phyloP scores from a whole-genome alignment of 495 filamentous ascomycete species.

The Penicillium dipodomyicola region DNA sequence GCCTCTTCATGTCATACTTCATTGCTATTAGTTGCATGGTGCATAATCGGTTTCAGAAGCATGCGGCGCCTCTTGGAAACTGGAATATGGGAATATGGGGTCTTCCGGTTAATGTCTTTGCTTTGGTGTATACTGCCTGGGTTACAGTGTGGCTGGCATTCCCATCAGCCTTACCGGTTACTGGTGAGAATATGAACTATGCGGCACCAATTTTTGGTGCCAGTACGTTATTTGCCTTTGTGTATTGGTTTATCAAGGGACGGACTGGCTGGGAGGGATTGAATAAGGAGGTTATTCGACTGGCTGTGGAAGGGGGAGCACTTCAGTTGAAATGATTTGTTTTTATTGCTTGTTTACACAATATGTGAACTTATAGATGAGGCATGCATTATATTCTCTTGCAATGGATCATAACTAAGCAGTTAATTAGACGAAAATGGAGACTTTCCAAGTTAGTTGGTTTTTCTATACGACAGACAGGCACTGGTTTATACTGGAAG shows the following conservation, averaged over 20 bases:
- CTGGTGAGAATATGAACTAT: conserved; percentile 30
- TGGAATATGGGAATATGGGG: conserved; percentile 28
- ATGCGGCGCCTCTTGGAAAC: conserved; percentile 10
- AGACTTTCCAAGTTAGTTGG: too few species aligned
- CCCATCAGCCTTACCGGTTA: conserved; percentile 25
- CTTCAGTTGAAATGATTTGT: conserved; percentile 15
- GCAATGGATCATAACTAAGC: neutral
- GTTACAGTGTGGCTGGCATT: conserved; percentile 28
- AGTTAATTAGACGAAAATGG: neutral
- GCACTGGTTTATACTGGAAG: too few species aligned
- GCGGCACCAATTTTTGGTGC: conserved; percentile 23
- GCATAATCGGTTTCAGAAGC: conserved; percentile 24
- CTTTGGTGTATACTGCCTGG: conserved; percentile 24
- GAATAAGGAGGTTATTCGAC: conserved; percentile 18
- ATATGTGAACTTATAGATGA: neutral
- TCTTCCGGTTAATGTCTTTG: conserved; percentile 25
- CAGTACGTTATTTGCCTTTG: conserved; percentile 23
- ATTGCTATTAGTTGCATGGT: conserved; percentile 42
- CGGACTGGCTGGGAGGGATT: conserved; percentile 22
- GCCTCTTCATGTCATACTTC: conserved; percentile 41
- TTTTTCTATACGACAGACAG: too few species aligned
- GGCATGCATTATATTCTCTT: neutral
- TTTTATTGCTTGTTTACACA: neutral
- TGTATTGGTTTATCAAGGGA: conserved; percentile 26
- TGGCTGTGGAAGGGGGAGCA: conserved; percentile 17